Conservation (phyloP, 345 rosid genomes). For the Eucalyptus regnans region DNA sequence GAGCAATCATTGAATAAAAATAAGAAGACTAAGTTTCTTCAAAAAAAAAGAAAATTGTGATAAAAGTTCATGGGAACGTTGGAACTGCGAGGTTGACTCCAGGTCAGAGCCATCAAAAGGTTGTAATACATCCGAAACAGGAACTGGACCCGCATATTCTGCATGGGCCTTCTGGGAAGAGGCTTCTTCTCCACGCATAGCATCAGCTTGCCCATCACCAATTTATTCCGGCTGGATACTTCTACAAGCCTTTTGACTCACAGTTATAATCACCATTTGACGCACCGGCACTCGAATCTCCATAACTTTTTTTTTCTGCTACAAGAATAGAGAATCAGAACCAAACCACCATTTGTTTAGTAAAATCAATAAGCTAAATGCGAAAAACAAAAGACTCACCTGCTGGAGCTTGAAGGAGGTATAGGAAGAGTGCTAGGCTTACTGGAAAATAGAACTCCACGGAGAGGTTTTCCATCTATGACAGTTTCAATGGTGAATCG, state of each 20-base stretch:
- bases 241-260: conserved; percentile 9
- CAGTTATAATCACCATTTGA: conserved; percentile 31
- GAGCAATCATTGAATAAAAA: not conserved
- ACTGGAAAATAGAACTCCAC: too few species aligned
- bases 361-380: not conserved
- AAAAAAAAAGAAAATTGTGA: not conserved
- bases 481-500: too few species aligned
- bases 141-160: conserved; percentile 10
- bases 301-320: conserved; percentile 44
- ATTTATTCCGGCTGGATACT: conserved; percentile 2
- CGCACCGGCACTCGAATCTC: conserved; percentile 7
- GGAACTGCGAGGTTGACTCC: not conserved
- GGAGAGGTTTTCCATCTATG: too few species aligned
- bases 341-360: not conserved
- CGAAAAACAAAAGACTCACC: not conserved
- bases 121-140: conserved; percentile 7
- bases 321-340: not conserved
- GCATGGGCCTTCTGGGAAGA: not conserved
- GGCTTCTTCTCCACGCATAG: conserved; percentile 7
- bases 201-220: conserved; percentile 11
- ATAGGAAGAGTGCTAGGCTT: too few species aligned
- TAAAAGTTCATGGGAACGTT: not conserved
- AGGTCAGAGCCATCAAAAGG: conserved; percentile 3
- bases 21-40: not conserved
- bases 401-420: too few species aligned